Conservation (phyloP, 108 stramenopile species). For the Aurantiochytrium sp. region DNA sequence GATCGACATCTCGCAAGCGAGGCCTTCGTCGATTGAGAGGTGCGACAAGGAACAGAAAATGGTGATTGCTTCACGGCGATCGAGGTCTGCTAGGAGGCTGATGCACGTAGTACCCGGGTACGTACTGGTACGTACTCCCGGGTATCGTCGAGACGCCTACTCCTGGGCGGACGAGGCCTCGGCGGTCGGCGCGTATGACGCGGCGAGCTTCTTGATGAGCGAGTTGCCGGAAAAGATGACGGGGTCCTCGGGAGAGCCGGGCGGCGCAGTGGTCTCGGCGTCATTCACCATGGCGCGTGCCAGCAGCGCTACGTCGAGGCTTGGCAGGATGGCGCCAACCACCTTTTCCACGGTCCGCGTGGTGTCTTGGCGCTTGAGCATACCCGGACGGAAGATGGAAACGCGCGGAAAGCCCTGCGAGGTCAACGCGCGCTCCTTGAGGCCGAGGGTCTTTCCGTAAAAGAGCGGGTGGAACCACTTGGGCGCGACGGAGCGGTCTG, state of each 20-base stretch:
- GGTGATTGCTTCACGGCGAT: no score
- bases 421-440: neutral
- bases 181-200: neutral
- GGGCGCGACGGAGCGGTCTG: neutral
- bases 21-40: no score
- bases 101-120: no score
- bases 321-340: neutral
- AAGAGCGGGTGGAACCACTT: conserved; percentile 30
- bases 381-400: neutral
- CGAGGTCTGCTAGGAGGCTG: no score
- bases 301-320: neutral
- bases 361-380: neutral
- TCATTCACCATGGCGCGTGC: conserved; percentile 4
- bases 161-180: no score
- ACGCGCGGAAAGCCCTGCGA: neutral
- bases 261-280: neutral
- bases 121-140: no score
- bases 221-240: conserved; percentile 1
- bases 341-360: neutral
- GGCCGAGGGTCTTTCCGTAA: neutral
- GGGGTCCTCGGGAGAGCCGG: neutral
- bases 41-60: no score
- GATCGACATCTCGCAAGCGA: no score
- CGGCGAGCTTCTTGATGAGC: neutral
- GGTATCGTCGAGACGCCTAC: no score